phyloP scores from a whole-genome alignment of 2,329 filamentous ascomycete species.

The Colletotrichum sp. region DNA sequence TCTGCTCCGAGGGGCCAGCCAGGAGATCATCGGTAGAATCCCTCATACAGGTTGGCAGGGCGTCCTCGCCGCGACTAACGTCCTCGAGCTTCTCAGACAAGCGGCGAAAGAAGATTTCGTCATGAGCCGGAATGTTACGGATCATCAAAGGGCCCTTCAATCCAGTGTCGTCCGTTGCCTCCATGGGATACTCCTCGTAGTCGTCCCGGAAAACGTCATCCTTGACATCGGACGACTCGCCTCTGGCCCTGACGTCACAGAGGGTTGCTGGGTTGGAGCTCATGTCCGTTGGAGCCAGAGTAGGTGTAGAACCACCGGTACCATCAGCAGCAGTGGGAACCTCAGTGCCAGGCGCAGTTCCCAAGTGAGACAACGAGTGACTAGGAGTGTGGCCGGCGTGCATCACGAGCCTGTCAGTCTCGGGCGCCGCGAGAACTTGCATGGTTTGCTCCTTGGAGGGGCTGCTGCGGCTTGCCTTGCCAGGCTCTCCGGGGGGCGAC shows the following conservation, averaged over 20 bases:
- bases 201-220: constrained; percentile 4
- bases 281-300: constrained; percentile 28
- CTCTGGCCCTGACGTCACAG: constrained; percentile 8
- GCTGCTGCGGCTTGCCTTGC: constrained; percentile 24
- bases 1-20: constrained; percentile 10
- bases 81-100: constrained; percentile 58
- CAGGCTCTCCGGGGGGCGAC: constrained; percentile 29
- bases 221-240: constrained; percentile 14
- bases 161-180: constrained; percentile 48
- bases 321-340: constrained; percentile 42
- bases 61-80: constrained; percentile 50
- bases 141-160: constrained; percentile 60
- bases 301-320: constrained; percentile 41
- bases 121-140: constrained; percentile 59
- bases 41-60: constrained; percentile 49
- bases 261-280: constrained; percentile 14
- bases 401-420: constrained; percentile 60
- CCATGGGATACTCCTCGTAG: constrained; percentile 33
- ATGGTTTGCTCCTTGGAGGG: constrained; percentile 48
- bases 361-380: constrained; percentile 60
- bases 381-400: constrained; percentile 69
- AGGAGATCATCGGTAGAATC: constrained; percentile 33
- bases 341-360: constrained; percentile 47
- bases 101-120: constrained; percentile 57
- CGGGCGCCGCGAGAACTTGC: constrained; percentile 51